Evolutionary conservation across 106 monocot genomes (phyloP).

Genomic region (Platanthera zijinensis): DNA sequence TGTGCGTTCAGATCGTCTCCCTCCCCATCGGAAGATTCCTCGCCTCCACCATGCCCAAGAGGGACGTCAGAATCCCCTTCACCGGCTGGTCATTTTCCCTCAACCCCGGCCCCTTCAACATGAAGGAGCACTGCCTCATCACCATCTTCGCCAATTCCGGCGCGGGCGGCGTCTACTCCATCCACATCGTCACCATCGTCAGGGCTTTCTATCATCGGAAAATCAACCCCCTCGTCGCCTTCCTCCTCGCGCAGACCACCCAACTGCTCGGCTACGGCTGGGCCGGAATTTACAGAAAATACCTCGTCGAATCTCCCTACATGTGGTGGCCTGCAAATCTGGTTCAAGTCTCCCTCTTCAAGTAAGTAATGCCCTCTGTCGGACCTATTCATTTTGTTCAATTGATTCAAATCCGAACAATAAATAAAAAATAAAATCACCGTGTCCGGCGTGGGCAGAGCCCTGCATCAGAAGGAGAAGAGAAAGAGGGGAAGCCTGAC

Average conservation of each 20-base stretch:
- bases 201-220: conserved; percentile 9
- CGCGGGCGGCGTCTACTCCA: conserved; percentile 4
- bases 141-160: conserved; percentile 19
- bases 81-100: conserved; percentile 8
- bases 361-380: conserved; percentile 1
- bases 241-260: conserved; percentile 8
- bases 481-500: conserved; percentile 31
- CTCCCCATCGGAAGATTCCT: conserved; percentile 22
- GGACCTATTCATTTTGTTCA: too few relatives aligned
- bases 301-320: conserved; percentile 46
- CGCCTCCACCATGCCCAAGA: conserved; percentile 11
- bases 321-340: conserved; percentile 69
- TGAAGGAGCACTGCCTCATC: conserved; percentile 29
- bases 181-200: conserved; percentile 12
- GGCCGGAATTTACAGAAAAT: conserved; percentile 46
- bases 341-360: conserved; percentile 57
- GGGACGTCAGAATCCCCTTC: conserved; percentile 8
- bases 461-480: conserved; percentile 45
- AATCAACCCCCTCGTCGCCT: not conserved
- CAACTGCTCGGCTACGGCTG: conserved; percentile 55
- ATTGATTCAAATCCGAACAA: too few relatives aligned
- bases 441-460: conserved; percentile 12
- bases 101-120: conserved; percentile 19
- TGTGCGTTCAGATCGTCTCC: conserved; percentile 13
- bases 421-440: too few relatives aligned